Base-by-base conservation (phyloP, 2,329 filamentous ascomycete species). In the Diaporthe citrichinensis region DNA sequence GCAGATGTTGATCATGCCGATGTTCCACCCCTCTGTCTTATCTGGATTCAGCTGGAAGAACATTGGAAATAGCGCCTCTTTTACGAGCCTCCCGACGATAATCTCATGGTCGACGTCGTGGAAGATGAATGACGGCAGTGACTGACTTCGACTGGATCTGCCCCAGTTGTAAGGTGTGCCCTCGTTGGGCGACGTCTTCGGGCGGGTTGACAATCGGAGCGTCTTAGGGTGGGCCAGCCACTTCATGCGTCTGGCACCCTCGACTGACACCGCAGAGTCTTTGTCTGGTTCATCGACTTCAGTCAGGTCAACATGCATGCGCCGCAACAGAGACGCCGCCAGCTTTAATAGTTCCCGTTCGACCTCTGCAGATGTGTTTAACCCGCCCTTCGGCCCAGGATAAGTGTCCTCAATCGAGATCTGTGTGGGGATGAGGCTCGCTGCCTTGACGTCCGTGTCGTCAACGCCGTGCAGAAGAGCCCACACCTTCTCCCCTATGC, bases 341-440 rank as follows among this genome's bases (percentile, higher is more conserved):
- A 98, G 86, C 76, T 90, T 88, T n/a, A 86, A 84, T 55, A 98
- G 86, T 83, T 97, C 93, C 77, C 90, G 90, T 57, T 87, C 85
- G 41, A 97, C 91, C 75, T 92, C 89, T 1, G 90, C 83, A 71
- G 93, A 82, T 0, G 88, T 92, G 78, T 93, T 90, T 1, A 98
- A 86, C 0, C 92, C 91, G 34, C 91, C 89, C 2, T 89, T 87
- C 46, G 89, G 87, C 2, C 74, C 72, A 1, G 74, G 74, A 82
- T 98, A 98, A 23, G 95, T 97, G 84, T 98, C 96, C 82, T 98
- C 96, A 78, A 98, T 97, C 83, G 95, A 97, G 81, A 98, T 97
- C 83, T 98, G 96, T 1, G 91, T 92, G 0, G 96, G 96, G 1
- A 97, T 84, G 59, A 92, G 90, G 78, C 90, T 91, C 2, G 92